Percentiles rank a stretch among this genome's conserved stretches.
These are phyloP conservation scores for Chlamydomonas sp. DNA, from an alignment of 139 green algal species.

Conservation along the genomic window DNA sequence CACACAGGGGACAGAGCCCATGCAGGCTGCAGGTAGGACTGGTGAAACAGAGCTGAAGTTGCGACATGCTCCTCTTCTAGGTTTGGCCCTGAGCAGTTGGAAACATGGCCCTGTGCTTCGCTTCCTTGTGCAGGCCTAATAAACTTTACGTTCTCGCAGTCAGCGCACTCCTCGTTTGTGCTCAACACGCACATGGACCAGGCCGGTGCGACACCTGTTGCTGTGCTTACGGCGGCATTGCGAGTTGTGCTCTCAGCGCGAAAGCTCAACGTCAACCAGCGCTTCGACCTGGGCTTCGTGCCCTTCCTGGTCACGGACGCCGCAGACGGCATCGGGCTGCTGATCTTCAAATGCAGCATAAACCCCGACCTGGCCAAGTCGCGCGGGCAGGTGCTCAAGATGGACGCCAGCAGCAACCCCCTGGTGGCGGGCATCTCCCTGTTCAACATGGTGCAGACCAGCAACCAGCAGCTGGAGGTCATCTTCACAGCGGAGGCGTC, in stretches of 20 bases:
- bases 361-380: not conserved
- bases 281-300: conserved; percentile 38
- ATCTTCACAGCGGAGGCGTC: conserved; percentile 32
- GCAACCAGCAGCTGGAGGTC: conserved; percentile 29
- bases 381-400: conserved; percentile 19
- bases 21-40: conserved; percentile 23
- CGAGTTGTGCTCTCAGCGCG: conserved; percentile 37
- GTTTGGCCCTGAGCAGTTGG: too few relatives aligned
- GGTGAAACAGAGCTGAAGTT: too few relatives aligned
- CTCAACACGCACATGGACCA: conserved; percentile 33
- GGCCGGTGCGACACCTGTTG: conserved; percentile 6
- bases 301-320: conserved; percentile 12
- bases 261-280: conserved; percentile 31
- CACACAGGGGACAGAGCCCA: conserved; percentile 28
- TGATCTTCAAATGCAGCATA: conserved; percentile 41
- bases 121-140: conserved; percentile 4
- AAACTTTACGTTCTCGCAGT: conserved; percentile 47
- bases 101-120: too few relatives aligned
- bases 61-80: too few relatives aligned
- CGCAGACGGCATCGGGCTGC: conserved; percentile 29
- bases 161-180: conserved; percentile 32
- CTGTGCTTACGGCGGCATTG: conserved; percentile 30
- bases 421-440: conserved; percentile 37
- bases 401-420: conserved; percentile 36
- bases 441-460: conserved; percentile 22